Conservation (phyloP, 2,329 filamentous ascomycete genomes). For the Pyrenophora graminea region DNA sequence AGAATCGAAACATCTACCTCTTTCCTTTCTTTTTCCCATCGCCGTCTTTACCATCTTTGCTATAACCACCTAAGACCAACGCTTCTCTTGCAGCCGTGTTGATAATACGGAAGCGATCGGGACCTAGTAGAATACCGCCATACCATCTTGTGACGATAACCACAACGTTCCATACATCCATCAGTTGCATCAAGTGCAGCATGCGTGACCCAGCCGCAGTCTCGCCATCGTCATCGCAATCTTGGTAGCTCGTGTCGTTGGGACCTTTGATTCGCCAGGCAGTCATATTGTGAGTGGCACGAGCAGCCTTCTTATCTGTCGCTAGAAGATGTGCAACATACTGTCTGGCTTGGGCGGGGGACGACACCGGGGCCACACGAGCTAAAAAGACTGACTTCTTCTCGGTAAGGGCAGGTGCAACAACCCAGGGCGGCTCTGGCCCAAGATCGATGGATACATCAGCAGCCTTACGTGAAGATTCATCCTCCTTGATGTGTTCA, state of each 20-base stretch:
- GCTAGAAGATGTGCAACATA: constrained; percentile 77
- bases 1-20: constrained; percentile 19
- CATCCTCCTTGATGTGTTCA: constrained; percentile 8
- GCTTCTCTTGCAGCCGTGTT: constrained; percentile 84
- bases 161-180: constrained; percentile 91
- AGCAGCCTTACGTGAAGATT: background rate
- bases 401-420: constrained; percentile 75
- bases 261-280: constrained; percentile 80
- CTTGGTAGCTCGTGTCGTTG: constrained; percentile 69
- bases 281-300: constrained; percentile 92
- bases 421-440: constrained; percentile 66
- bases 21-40: constrained; percentile 40
- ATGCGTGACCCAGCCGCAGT: constrained; percentile 85
- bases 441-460: constrained; percentile 30
- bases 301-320: constrained; percentile 81
- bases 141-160: constrained; percentile 96
- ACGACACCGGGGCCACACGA: constrained; percentile 70
- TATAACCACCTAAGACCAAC: constrained; percentile 75
- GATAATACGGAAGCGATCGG: constrained; percentile 87
- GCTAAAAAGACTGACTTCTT: constrained; percentile 89
- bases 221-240: constrained; percentile 96
- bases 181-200: constrained; percentile 88
- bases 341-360: constrained; percentile 69
- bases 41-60: constrained; percentile 55
- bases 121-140: constrained; percentile 85